phyloP scores from a whole-genome alignment of 192 early-diverging fungal species.

The Thoreauomyces humboldtii region DNA sequence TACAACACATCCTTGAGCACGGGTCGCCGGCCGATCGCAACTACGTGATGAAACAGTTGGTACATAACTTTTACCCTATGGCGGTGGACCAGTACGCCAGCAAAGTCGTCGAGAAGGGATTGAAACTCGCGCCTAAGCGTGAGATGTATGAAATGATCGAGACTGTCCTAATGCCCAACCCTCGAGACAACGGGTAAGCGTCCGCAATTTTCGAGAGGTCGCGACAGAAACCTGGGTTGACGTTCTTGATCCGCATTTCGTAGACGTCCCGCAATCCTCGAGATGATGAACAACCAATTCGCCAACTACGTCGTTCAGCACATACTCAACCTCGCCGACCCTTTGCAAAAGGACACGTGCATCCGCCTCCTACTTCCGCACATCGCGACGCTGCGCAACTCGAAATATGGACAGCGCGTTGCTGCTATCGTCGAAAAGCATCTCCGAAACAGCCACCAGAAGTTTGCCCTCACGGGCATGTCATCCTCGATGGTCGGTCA shows the following conservation, averaged over 20 bases:
- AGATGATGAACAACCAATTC: constrained; percentile 76
- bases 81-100: constrained; percentile 73
- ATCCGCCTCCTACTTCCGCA: constrained; percentile 65
- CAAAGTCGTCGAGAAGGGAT: constrained; percentile 73
- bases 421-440: constrained; percentile 54
- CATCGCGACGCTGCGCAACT: constrained; percentile 61
- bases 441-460: constrained; percentile 19
- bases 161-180: constrained; percentile 29
- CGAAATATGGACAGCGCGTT: constrained; percentile 71
- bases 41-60: constrained; percentile 46
- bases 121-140: constrained; percentile 45
- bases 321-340: constrained; percentile 58
- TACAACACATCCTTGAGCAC: constrained; percentile 74
- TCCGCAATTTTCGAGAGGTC: too few relatives aligned
- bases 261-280: constrained; percentile 54
- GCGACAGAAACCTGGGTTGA: not conserved
- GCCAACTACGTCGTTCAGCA: constrained; percentile 79
- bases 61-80: constrained; percentile 46
- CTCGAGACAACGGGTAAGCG: constrained; percentile 30
- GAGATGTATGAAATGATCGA: constrained; percentile 50
- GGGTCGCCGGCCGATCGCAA: constrained; percentile 52
- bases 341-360: constrained; percentile 54
- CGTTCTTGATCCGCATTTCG: not conserved
- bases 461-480: constrained; percentile 10
- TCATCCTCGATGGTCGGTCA: too few relatives aligned